Base-by-base conservation (phyloP, 257 asterid genomes). In the Ballota nigra region DNA sequence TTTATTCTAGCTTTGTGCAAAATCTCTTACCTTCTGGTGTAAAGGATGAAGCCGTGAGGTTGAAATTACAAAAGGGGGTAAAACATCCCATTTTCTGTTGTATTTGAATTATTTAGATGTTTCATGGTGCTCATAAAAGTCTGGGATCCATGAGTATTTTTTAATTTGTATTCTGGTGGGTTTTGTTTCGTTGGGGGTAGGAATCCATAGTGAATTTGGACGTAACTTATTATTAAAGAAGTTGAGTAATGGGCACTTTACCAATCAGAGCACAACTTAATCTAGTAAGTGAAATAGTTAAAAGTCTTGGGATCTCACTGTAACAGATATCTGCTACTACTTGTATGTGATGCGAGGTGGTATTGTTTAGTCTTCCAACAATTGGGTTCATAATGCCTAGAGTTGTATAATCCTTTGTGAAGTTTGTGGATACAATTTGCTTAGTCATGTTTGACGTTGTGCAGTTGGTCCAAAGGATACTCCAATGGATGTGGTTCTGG, bases 401-500 rank as follows among this genome's bases (percentile, higher is more conserved):
- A 15, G 53, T 28, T 5, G 4, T 28, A 19, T 22, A 13, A 23
- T 16, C 34, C 19, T 20, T 53, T 49, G 22, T 68, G 60, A 69
- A 34, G 55, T 11, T 45, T 11, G 13, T 36, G 36, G 20, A 40
- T 47, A 36, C 52, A 18, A 52, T 57, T 2, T 71, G 67, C 77
- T 80, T 4, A 41, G 29, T 41, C 36, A 9, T 16, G 49, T 64
- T 63, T 75, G 56, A 57, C 51, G 60, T 40, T 78, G 11, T 81
- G 86, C 90, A 92, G 99, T 78, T 68, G 99, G 99, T 71, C 98
- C 95, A 38, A 92, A 89, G 81, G 97, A 89, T 65, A 94, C 97
- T 62, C 93, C 93, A 12, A 72, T 88, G 89, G 97, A 89, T 28
- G 56, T 80, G 58, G 97, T 85, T 61, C 43, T 79, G 71, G 97